phyloP scores from a whole-genome alignment of 495 filamentous ascomycete genomes.

The Aspergillus sclerotioniger region DNA sequence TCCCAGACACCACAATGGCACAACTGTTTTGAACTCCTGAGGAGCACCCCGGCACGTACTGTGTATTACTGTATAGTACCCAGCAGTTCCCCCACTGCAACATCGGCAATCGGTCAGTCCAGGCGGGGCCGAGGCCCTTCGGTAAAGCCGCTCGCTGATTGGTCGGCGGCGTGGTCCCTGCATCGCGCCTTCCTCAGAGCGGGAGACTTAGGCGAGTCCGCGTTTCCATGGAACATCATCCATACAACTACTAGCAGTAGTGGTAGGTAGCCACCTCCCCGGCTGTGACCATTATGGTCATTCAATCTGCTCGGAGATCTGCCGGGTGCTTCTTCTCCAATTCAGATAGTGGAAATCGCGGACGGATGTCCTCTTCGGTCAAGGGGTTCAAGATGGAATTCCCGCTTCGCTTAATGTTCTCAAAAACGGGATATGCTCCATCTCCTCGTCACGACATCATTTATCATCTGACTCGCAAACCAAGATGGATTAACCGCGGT shows the following conservation, averaged over 20 bases:
- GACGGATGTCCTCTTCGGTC: background rate
- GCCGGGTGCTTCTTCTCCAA: background rate
- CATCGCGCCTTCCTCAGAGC: constrained; percentile 37
- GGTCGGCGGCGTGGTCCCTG: constrained; percentile 18
- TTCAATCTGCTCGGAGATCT: background rate
- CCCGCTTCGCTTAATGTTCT: background rate
- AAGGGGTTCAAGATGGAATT: background rate
- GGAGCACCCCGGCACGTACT: too few relatives aligned
- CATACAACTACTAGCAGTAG: too few relatives aligned
- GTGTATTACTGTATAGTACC: background rate
- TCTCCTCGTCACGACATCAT: background rate
- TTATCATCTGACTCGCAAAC: background rate
- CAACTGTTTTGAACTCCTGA: too few relatives aligned
- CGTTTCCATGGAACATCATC: background rate
- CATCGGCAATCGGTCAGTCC: background rate
- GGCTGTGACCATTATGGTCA: background rate
- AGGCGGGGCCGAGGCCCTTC: constrained; percentile 19
- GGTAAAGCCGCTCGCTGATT: constrained; percentile 41
- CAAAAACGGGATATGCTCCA: background rate
- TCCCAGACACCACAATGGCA: background rate
- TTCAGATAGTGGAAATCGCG: background rate
- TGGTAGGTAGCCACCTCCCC: background rate
- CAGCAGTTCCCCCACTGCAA: background rate
- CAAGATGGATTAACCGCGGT: background rate
- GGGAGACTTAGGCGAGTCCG: constrained; percentile 44